These are phyloP conservation scores for Diplodia sapinea DNA, from an alignment of 2,329 filamentous ascomycete species.

Conservation along the genomic window DNA sequence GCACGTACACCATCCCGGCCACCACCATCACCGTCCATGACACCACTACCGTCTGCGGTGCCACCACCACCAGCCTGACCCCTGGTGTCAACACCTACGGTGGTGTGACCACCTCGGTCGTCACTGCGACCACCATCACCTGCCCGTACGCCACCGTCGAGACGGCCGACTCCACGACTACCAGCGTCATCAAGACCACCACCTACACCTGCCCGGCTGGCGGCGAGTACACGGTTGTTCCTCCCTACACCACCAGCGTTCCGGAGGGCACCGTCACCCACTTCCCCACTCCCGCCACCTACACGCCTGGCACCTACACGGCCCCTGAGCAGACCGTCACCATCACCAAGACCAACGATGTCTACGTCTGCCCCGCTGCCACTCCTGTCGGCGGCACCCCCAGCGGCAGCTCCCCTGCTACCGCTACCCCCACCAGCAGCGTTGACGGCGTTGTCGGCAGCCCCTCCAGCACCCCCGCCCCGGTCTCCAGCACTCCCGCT, in stretches of 20 bases:
- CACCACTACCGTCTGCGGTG: constrained; percentile 70
- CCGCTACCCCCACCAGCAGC: constrained; percentile 33
- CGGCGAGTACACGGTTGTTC: constrained; percentile 77
- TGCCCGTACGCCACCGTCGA: constrained; percentile 72
- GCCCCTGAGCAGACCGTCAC: constrained; percentile 70
- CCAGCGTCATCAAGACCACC: constrained; percentile 71
- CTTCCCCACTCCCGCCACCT: constrained; percentile 69
- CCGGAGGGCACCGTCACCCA: constrained; percentile 53
- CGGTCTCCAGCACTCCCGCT: constrained; percentile 3
- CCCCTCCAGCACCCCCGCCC: constrained; percentile 24
- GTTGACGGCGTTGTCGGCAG: constrained; percentile 16
- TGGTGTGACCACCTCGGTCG: constrained; percentile 74
- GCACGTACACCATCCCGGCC: constrained; percentile 76
- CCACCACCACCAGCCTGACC: constrained; percentile 66
- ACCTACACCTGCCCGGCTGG: constrained; percentile 74
- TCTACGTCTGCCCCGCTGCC: constrained; percentile 72
- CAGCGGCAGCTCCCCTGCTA: constrained; percentile 14
- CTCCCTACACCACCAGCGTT: constrained; percentile 66
- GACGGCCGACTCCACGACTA: constrained; percentile 63
- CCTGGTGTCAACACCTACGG: constrained; percentile 72
- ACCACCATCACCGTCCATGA: constrained; percentile 71
- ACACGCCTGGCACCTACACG: constrained; percentile 74
- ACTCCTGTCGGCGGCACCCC: constrained; percentile 29
- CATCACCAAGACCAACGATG: constrained; percentile 69
- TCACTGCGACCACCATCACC: constrained; percentile 68